Percentiles rank a stretch among this genome's conserved stretches.
These are phyloP conservation scores for Aspergillus pseudotamarii DNA, from an alignment of 2,329 filamentous ascomycete species.

Conservation along the genomic window DNA sequence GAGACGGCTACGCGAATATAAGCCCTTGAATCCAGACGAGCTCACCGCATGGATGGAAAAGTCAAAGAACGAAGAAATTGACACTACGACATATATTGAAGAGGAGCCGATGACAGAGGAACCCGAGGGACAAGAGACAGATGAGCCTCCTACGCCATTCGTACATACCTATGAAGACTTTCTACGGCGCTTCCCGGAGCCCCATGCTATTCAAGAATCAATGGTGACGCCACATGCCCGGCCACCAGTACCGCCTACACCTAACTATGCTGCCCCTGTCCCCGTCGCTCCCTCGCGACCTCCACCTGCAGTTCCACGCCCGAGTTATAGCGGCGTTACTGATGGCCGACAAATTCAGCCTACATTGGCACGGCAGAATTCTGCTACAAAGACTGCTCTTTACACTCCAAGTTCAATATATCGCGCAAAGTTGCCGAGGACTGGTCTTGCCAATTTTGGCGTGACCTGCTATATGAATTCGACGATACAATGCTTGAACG, in stretches of 20 bases:
- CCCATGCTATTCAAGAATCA: slow-evolving; percentile 61
- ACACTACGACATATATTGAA: slow-evolving; percentile 42
- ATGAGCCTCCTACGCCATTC: slow-evolving; percentile 54
- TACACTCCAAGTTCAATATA: slow-evolving; percentile 45
- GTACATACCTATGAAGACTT: slow-evolving; percentile 81
- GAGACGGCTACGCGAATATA: slow-evolving; percentile 61
- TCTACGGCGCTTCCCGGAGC: slow-evolving; percentile 75
- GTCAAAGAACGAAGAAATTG: slow-evolving; percentile 67
- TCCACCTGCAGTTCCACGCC: slow-evolving; percentile 67
- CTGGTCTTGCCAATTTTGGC: slow-evolving; percentile 78
- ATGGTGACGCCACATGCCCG: slow-evolving; percentile 51
- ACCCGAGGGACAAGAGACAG: slow-evolving; percentile 46
- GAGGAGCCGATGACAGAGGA: slow-evolving; percentile 44
- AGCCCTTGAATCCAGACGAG: slow-evolving; percentile 78
- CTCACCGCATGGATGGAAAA: slow-evolving; percentile 78
- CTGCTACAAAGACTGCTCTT: slow-evolving; percentile 47
- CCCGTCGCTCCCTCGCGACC: slow-evolving; percentile 66
- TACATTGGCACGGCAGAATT: slow-evolving; percentile 48
- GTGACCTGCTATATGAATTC: slow-evolving; percentile 92
- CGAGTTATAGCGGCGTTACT: slow-evolving; percentile 80
- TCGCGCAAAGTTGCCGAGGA: slow-evolving; percentile 58
- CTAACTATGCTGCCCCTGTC: slow-evolving; percentile 47
- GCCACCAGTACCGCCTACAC: slow-evolving; percentile 30
- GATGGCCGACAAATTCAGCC: slow-evolving; percentile 57
- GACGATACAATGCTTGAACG: slow-evolving; percentile 80